Evolutionary conservation across 129 eudicot species (phyloP), one percentile per base, ranked within the genome.

Genomic region (Kitagawia praeruptora): DNA sequence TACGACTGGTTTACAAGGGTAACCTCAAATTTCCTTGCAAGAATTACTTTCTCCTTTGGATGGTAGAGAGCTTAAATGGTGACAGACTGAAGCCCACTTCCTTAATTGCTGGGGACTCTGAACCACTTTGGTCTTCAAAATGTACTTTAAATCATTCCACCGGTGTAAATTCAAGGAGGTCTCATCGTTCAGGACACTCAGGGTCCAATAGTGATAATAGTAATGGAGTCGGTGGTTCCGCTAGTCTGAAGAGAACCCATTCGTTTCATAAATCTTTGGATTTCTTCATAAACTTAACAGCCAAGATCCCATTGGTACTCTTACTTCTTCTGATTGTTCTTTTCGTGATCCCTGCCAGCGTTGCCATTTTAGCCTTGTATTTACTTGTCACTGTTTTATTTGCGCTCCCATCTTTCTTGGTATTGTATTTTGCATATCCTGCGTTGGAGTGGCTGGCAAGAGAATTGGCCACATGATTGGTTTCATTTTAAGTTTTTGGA

Each of bases 21-120:
- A n/a, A n/a, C n/a, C n/a, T n/a, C n/a, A n/a, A n/a, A n/a, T n/a
- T n/a, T n/a, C n/a, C n/a, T n/a, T n/a, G n/a, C n/a, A n/a, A n/a
- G n/a, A n/a, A n/a, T n/a, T n/a, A n/a, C n/a, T 70, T 70, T 70
- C 75, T 70, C 45, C 44, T 70, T 37, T 70, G 46, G 75, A 70
- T 70, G 75, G 42, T 70, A 14, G 75, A 70, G 44, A 70, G 75
- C 45, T 31, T 70, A 18, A 70, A 70, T 70, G 75, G 44, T 70
- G 75, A 70, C 13, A 38, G 75, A 19, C n/a, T 15, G 44, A 70
- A 70, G 45, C 18, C 75, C 44, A 46, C 10, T 70, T 38, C 44
- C 45, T 15, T 70, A 1, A 16, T 13, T 6, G 4, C n/a, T 18
- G 75, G n/a, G 41, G 75, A 70, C 41, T 38, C 21, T 70, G n/a